phyloP scores from a whole-genome alignment of 129 eudicot genomes.

The Saussurea involucrata region DNA sequence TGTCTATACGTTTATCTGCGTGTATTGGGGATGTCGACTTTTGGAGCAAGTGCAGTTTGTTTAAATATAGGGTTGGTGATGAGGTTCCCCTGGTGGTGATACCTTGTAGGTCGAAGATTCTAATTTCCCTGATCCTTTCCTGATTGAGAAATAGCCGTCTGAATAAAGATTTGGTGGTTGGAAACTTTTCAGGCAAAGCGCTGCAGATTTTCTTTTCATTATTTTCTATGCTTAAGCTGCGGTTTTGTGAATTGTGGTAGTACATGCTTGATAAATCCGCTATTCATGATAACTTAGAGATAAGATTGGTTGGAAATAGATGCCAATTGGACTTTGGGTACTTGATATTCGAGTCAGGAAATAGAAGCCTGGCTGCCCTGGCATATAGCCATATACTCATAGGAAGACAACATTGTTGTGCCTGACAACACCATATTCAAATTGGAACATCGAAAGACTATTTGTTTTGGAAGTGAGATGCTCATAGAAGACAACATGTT shows the following conservation, averaged over 20 bases:
- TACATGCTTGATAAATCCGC: neutral
- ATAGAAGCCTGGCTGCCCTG: neutral
- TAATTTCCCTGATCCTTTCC: neutral
- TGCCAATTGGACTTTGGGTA: neutral
- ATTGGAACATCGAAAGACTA: neutral
- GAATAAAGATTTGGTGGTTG: neutral
- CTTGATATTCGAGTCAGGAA: neutral
- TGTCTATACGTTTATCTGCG: neutral
- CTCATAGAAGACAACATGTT: neutral
- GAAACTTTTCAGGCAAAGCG: neutral
- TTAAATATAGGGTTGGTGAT: neutral
- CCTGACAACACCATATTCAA: neutral
- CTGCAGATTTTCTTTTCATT: neutral
- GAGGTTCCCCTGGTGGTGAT: neutral
- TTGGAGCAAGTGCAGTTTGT: neutral
- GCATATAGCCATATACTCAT: neutral
- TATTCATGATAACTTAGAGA: conserved; percentile 1
- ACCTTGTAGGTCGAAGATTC: neutral
- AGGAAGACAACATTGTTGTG: neutral
- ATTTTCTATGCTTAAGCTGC: neutral
- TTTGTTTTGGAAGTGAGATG: neutral
- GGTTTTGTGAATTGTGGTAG: neutral
- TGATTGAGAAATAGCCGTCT: neutral
- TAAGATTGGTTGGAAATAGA: neutral
- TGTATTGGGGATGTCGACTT: neutral